Percentiles rank a stretch among this genome's conserved stretches.
Evolutionary conservation across 352 stramenopile species (phyloP).

Genomic region (Blastocystis sp.): DNA sequence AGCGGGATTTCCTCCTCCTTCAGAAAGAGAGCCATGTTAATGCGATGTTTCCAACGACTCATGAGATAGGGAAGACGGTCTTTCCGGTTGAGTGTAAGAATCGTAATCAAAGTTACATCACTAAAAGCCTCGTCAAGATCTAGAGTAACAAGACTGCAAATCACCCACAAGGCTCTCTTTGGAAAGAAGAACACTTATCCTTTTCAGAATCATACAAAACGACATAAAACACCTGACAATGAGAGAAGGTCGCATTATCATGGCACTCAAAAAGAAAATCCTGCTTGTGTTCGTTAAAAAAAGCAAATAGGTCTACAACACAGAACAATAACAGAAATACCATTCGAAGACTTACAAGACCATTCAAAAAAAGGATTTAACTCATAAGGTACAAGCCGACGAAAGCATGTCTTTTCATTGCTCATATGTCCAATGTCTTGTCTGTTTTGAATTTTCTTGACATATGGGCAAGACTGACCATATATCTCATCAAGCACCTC

Average conservation of each 20-base stretch:
- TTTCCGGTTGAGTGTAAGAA: not conserved
- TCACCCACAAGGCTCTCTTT: not conserved
- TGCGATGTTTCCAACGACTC: not conserved
- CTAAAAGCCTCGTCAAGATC: not conserved
- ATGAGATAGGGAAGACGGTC: not conserved
- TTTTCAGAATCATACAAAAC: not conserved
- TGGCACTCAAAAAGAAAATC: not conserved
- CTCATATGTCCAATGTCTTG: not conserved
- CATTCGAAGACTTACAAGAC: not conserved
- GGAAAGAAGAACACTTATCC: not conserved
- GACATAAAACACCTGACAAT: not conserved
- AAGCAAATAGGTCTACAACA: not conserved
- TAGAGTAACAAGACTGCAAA: not conserved
- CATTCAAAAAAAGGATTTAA: not conserved
- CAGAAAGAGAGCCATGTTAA: not conserved
- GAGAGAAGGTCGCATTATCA: not conserved
- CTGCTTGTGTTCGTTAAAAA: not conserved
- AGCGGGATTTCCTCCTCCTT: not conserved
- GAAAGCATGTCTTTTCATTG: not conserved
- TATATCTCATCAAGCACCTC: not conserved
- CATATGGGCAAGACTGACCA: not conserved
- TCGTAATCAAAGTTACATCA: not conserved
- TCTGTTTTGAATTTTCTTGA: not conserved
- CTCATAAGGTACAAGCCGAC: not conserved
- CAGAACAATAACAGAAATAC: not conserved